Evolutionary conservation across 306 rosid species (phyloP), one percentile per base, ranked within the genome.

Genomic region (Herpetospermum pedunculosum): DNA sequence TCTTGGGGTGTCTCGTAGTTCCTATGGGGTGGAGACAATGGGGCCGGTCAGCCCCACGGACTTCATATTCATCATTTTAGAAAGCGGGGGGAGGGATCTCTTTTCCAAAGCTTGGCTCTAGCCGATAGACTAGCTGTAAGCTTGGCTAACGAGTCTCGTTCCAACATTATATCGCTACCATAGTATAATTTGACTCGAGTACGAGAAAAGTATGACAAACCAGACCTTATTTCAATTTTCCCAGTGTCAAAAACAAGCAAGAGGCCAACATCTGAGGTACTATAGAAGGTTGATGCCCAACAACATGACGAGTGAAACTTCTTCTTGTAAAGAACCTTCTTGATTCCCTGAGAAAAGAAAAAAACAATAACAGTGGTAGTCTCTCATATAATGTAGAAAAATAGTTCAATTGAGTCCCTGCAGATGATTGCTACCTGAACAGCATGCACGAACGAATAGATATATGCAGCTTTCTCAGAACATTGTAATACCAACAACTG

Each of bases 301-400:
- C 89, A 93, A 86, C 98, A 93, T 18, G 85, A 84, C 34, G 89
- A 80, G 29, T 82, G 88, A 50, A 83, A 93, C 83, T 89, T 93
- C 79, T 89, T 93, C 85, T 93, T 93, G 84, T 80, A 41, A 43
- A 86, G 84, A 76, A 93, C 98, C 85, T 86, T 93, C 87, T 91
- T 93, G 40, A 91, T 71, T 76, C 98, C 97, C 97, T 93, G 78
- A 71, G 55, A 82, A 79, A 52, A n/a, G n/a, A n/a, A 32, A 67
- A 37, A 53, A 76, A 34, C 50, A 73, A 29, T 28, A 37, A 28
- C 47, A 72, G 40, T 70, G 50, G 32, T 8, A 41, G 74, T 73
- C 79, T 73, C 79, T 83, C 34, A 76, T 75, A 55, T 53, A 49
- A 71, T 16, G 41, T 28, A 26, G 74, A 70, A 41, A 46, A 10